phyloP scores from a whole-genome alignment of 1,139 yeast genomes.

The Taphrina flavorubra region DNA sequence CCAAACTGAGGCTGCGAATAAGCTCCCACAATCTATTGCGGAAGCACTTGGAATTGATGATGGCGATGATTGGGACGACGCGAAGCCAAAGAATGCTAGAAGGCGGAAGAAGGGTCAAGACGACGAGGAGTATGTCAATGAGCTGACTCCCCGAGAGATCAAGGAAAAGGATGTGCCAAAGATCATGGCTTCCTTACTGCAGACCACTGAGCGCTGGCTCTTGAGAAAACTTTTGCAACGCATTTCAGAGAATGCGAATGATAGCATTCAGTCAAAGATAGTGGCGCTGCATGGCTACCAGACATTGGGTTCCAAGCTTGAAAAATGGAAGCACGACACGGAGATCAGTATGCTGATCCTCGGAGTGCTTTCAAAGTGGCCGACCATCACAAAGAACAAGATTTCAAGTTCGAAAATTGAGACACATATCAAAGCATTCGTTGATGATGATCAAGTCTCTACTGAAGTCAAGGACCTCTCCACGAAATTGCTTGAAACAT shows the following conservation, averaged over 20 bases:
- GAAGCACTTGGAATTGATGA: constrained; percentile 83
- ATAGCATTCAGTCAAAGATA: constrained; percentile 63
- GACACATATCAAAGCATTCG: constrained; percentile 61
- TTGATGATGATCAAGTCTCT: constrained; percentile 48
- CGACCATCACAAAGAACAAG: constrained; percentile 78
- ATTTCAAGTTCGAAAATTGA: constrained; percentile 82
- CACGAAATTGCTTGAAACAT: constrained; percentile 62
- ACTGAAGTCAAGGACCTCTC: constrained; percentile 46
- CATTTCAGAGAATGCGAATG: constrained; percentile 63
- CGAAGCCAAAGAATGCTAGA: constrained; percentile 55
- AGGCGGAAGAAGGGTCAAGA: constrained; percentile 55
- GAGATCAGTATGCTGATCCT: constrained; percentile 56
- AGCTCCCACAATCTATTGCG: constrained; percentile 79
- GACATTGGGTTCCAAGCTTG: constrained; percentile 68
- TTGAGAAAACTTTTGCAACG: constrained; percentile 71
- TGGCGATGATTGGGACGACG: constrained; percentile 53
- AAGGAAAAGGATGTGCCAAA: constrained; percentile 64
- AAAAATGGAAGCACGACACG: constrained; percentile 54
- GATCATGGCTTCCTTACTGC: constrained; percentile 82
- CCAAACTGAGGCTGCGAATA: constrained; percentile 74
- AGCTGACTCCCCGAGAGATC: constrained; percentile 63
- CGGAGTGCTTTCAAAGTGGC: constrained; percentile 71
- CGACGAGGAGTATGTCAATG: constrained; percentile 66
- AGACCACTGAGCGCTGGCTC: constrained; percentile 72
- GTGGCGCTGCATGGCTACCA: constrained; percentile 87